Base-by-base conservation (phyloP, 352 stramenopile genomes). In the Labyrinthula sp. region DNA sequence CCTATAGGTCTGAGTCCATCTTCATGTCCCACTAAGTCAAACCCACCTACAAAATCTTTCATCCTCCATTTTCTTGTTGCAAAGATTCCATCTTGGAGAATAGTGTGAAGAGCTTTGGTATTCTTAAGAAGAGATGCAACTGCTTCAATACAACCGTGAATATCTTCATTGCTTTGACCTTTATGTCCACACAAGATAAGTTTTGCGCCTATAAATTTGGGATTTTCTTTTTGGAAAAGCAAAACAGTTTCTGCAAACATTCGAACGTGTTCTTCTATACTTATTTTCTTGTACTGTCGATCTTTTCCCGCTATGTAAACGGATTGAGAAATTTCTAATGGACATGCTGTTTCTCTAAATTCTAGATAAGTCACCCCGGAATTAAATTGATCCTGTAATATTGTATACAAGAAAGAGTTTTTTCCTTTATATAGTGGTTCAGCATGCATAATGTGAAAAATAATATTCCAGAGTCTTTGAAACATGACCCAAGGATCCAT, bases 361-460 rank as follows among this genome's bases (percentile, higher is more conserved):
- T 54, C 45, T n/a, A 54, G 35, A 30, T 54, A 54, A 7, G 36
- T 56, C 2, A 54, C 45, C 21, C 45, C 45, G 10, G 45, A 50
- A 23, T 54, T 29, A 17, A 56, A 30, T 8, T 50, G 35, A 35
- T 54, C 33, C 9, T 7, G 37, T 25, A 54, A 38, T 12, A 54
- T 54, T 21, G n/a, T 9, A 35, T 38, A 54, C 14, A 54, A 54
- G 45, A 50, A 54, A 4, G 45, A 54, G 12, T 48, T 27, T 10
- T 14, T 7, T 35, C 45, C 45, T 20, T 35, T 15, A 35, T 38
- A 54, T 20, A 54, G 18, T 23, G 45, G 45, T 23, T 50, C n/a
- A 6, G 45, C 12, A 30, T 54, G 35, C 4, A 25, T 40, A 26
- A 54, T 35, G 28, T 54, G 35, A 23, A 23, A 27, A 3, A 54